Base-by-base conservation (phyloP, 495 filamentous ascomycete genomes). In the Venustampulla echinocandica region DNA sequence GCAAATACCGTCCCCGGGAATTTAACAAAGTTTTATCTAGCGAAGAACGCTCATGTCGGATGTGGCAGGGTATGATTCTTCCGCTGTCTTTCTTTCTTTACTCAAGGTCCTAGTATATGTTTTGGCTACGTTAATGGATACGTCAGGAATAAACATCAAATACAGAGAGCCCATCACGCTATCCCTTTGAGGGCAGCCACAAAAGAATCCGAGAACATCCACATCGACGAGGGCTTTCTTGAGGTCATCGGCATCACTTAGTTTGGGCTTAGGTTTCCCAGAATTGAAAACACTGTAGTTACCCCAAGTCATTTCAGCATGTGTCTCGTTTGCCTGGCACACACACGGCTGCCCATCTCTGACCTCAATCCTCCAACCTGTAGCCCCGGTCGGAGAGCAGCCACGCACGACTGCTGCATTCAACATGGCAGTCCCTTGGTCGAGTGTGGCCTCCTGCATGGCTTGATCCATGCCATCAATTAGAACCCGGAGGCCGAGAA, bases 281-380 rank as follows among this genome's bases (percentile, higher is more conserved):
- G 48, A 23, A 51, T 51, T 49, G 33, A 47, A 51, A 13, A 51
- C 48, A 28, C 46, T 45, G 30, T 51, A 42, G 20, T 51, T 51
- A 1, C 44, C 48, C 1, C 1, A 39, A 10, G 27, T 47, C 48
- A 46, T 51, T 22, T 24, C 18, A 14, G 48, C 1, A 25, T 49
- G 48, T 2, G 4, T 46, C 41, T 51, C 42, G 43, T 38, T 38
- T 20, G 35, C 35, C 35, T 38, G 35, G 14, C 35, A 38, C 9
- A 38, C 35, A 20, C 35, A 14, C 13, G 35, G 35, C n/a, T 38
- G 13, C 35, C 35, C 35, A 38, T 38, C n/a, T 14, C 18, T 20
- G 18, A 15, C 35, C 15, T 38, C 35, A 20, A 38, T 9, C 35
- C 18, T 38, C 35, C 35, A 38, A 20, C 35, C 48, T 4, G 48